phyloP scores from a whole-genome alignment of 2,329 filamentous ascomycete species.

The Xylaria sp. region DNA sequence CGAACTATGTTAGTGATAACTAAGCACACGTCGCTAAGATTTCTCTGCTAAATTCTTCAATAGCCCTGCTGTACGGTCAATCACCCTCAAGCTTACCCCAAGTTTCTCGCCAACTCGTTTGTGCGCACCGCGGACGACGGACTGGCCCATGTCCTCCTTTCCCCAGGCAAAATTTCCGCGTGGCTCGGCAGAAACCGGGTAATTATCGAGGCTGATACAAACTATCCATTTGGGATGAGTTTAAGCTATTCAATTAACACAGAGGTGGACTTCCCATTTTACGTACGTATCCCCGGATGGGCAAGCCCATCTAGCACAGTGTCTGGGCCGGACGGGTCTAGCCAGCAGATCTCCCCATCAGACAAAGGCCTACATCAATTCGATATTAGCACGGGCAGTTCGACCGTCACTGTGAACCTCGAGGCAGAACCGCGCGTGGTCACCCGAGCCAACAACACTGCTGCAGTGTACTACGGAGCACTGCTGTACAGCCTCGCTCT shows the following conservation, averaged over 20 bases:
- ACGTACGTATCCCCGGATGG: slow-evolving; percentile 39
- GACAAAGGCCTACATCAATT: slow-evolving; percentile 32
- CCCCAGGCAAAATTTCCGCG: slow-evolving; percentile 47
- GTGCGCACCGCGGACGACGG: slow-evolving; percentile 47
- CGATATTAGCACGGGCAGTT: slow-evolving; percentile 26
- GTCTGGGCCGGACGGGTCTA: slow-evolving; percentile 13
- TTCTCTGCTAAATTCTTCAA: slow-evolving; percentile 6
- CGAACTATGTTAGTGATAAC: slow-evolving; percentile 43
- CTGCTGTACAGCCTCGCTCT: slow-evolving; percentile 38
- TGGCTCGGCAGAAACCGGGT: slow-evolving; percentile 43
- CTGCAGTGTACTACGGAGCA: slow-evolving; percentile 37
- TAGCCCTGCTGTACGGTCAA: slow-evolving; percentile 60
- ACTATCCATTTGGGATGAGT: slow-evolving; percentile 46
- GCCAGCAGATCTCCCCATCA: slow-evolving; percentile 18
- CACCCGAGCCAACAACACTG: slow-evolving; percentile 36
- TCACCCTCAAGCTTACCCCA: slow-evolving; percentile 58
- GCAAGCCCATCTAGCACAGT: slow-evolving; percentile 30
- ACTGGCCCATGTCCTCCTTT: slow-evolving; percentile 56
- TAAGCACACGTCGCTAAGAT: not conserved
- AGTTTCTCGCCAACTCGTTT: slow-evolving; percentile 55
- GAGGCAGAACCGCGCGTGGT: slow-evolving; percentile 33
- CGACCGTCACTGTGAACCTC: slow-evolving; percentile 30
- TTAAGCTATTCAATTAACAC: slow-evolving; percentile 36
- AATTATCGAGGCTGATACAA: slow-evolving; percentile 48
- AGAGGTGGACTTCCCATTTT: slow-evolving; percentile 35